Evolutionary conservation across 768 basidiomycete genomes (phyloP), one percentile per base, ranked within the genome.

Genomic region (Suillus weaverae): DNA sequence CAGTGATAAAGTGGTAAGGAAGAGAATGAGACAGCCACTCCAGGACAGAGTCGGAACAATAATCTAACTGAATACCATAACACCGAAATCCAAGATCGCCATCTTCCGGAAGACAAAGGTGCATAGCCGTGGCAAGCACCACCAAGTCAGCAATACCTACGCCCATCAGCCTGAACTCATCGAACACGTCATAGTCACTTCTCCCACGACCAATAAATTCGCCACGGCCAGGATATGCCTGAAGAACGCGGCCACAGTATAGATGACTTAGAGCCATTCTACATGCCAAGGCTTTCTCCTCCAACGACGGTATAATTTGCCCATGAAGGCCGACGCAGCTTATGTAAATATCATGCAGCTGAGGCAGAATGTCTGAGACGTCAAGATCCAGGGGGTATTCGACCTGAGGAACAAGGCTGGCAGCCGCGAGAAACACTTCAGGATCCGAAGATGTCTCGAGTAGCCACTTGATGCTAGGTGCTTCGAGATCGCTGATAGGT

Each of bases 381-480:
- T 48, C 46, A 26, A 48, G 13, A 46, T 22, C 44, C 11, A 46
- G n/a, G n/a, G 44, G 44, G n/a, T n/a, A 46, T 46, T 46, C 44
- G n/a, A 46, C 44, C 10, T 22, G 44, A 2, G 44, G 44, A 46
- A 46, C 44, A 46, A 46, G 44, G n/a, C 44, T 46, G 5, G 20
- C 44, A 46, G 44, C n/a, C 4, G 44, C n/a, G 4, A 46, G 44
- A 13, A 46, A 46, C 11, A 46, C 44, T 46, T 46, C n/a, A 46
- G 44, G 44, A 46, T 46, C 44, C 5, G 44, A 22, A 46, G 44
- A 46, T 11, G 44, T 46, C n/a, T 46, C 44, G 10, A 46, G 44
- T 4, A 46, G n/a, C 44, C 44, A 71, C 39, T 53, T 38, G 32
- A 71, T 63, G 4, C 64, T 48, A 48, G 46, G 46, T 48, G 46